These are phyloP conservation scores for Fusarium abutilonis DNA, from an alignment of 2,329 filamentous ascomycete species.

Conservation along the genomic window DNA sequence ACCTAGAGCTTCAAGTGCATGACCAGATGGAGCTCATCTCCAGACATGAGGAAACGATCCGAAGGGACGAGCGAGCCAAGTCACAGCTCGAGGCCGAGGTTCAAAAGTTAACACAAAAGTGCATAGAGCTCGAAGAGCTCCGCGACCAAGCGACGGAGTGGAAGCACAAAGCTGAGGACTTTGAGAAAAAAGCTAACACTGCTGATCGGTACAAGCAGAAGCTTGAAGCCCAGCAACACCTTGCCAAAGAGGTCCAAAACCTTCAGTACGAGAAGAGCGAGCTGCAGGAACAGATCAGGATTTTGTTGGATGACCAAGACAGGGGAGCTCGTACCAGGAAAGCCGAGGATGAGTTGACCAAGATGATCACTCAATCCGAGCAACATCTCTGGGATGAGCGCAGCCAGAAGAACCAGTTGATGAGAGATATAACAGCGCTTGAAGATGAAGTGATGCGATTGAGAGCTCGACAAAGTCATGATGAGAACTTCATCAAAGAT, in stretches of 20 bases:
- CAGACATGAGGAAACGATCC: conserved; percentile 66
- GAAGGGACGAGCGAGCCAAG: conserved; percentile 48
- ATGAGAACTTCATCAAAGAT: conserved; percentile 66
- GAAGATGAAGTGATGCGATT: conserved; percentile 60
- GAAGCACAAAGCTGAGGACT: conserved; percentile 66
- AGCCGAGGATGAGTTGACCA: conserved; percentile 54
- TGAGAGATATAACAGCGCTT: conserved; percentile 57
- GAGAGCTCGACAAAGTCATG: conserved; percentile 58
- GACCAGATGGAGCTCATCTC: conserved; percentile 79
- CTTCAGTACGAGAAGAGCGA: conserved; percentile 66
- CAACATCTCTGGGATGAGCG: conserved; percentile 56
- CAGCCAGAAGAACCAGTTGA: conserved; percentile 58
- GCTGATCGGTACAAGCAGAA: conserved; percentile 71
- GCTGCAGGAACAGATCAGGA: conserved; percentile 58
- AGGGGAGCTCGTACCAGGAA: conserved; percentile 49
- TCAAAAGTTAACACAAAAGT: conserved; percentile 56
- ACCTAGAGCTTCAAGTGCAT: conserved; percentile 66
- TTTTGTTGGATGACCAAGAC: conserved; percentile 51
- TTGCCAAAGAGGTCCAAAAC: conserved; percentile 65
- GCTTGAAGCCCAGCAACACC: conserved; percentile 64
- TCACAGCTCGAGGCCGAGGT: conserved; percentile 69
- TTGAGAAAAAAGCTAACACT: conserved; percentile 70
- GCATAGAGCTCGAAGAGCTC: conserved; percentile 61
- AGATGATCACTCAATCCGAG: conserved; percentile 55
- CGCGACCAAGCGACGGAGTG: conserved; percentile 69